Percentiles rank a stretch among this genome's conserved stretches.
Evolutionary conservation across 306 rosid species (phyloP).

Genomic region (Glycine tomentella): DNA sequence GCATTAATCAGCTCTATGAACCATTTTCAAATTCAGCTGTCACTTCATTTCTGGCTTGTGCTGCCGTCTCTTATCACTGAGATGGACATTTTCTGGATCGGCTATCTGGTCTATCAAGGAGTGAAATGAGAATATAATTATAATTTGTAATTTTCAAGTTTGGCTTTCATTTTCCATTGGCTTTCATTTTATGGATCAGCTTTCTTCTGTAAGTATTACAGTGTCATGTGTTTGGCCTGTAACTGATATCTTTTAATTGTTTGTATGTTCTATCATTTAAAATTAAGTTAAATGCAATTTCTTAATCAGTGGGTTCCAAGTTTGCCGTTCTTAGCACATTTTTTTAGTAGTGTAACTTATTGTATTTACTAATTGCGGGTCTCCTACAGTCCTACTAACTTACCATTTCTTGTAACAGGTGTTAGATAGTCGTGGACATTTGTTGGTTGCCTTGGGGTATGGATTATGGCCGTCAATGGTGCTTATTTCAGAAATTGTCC

Average conservation of each 20-base stretch:
- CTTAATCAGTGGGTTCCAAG: background rate
- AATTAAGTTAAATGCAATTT: background rate
- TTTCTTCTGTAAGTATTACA: background rate
- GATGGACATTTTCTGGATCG: background rate
- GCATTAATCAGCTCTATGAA: background rate
- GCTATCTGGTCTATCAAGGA: conserved; percentile 30
- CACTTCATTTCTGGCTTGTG: conserved; percentile 16
- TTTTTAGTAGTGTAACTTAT: background rate
- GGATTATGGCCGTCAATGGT: conserved; percentile 98
- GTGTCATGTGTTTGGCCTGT: background rate
- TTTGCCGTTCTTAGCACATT: conserved; percentile 13
- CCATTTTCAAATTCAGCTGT: conserved; percentile 14
- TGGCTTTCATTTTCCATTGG: too few relatives aligned
- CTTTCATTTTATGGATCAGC: background rate
- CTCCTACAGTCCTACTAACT: conserved; percentile 1
- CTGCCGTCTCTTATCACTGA: conserved; percentile 9
- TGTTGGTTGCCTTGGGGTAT: conserved; percentile 93
- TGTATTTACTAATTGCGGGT: conserved; percentile 4
- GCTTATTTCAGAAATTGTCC: conserved; percentile 91
- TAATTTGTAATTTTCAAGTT: background rate
- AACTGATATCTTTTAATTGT: conserved; percentile 17
- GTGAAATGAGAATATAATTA: conserved; percentile 11
- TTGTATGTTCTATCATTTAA: background rate
- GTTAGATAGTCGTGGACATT: conserved; percentile 87
- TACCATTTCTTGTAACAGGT: conserved; percentile 61